Evolutionary conservation across 257 asterid genomes (phyloP), one percentile per base, ranked within the genome.

Genomic region (Pogostemon cablin): DNA sequence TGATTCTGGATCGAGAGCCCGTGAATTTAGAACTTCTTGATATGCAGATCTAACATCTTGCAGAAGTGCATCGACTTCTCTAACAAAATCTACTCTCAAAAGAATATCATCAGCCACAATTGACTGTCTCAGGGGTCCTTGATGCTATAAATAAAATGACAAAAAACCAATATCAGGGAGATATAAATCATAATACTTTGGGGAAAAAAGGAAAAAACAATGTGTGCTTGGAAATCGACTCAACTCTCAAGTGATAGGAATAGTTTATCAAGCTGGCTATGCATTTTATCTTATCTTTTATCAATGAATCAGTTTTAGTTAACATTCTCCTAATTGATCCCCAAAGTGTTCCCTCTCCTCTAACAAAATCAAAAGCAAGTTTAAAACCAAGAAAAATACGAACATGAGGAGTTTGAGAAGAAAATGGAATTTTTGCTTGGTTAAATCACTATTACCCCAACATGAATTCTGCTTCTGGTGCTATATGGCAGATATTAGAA

Each of bases 1-100:
- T 20, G 96, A 75, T 80, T 87, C 93, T 32, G 98, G 87, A 77
- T 91, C 98, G 7, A 89, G 75, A 46, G 86, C 86, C 72, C 77
- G 81, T 12, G 82, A n/a, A 58, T 71, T 74, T 70, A 72, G 69
- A 62, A 84, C 79, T 74, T 80, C 81, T 4, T 54, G 34, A n/a
- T 82, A 84, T 75, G 83, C 80, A 15, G 74, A 42, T 38, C 92
- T 85, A 73, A 91, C 96, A 70, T 93, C 98, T 77, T 76, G 89
- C 74, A 93, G 80, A 72, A 93, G 81, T 34, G 78, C 86, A 57
- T 88, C 87, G 1, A 87, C 91, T 79, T 93, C 99, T 77, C 98
- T 73, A 7, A 93, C 84, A 78, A 93, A 93, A 81, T 93, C 99
- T 53, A 80, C 89, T 81, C 99, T 85, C 73, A 93, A 62, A 65